phyloP scores from a whole-genome alignment of 78 protist species.

The Dictyostelium brefeldianum region DNA sequence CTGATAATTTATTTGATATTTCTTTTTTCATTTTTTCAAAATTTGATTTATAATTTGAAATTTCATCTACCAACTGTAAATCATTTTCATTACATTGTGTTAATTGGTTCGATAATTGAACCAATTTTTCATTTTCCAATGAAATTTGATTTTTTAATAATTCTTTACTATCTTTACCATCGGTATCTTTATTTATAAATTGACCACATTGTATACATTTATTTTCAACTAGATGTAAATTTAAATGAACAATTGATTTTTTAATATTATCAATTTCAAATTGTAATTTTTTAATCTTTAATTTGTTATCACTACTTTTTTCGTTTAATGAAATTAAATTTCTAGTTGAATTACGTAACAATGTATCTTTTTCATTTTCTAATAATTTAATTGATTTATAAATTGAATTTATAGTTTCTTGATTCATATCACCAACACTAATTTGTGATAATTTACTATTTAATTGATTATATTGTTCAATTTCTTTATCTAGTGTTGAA shows the following conservation, averaged over 20 bases:
- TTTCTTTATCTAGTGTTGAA: background rate
- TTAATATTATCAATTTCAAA: background rate
- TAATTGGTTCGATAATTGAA: too few relatives aligned
- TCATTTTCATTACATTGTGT: too few relatives aligned
- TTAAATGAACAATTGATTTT: background rate
- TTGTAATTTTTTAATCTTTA: background rate
- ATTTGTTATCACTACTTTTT: background rate
- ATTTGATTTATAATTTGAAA: too few relatives aligned
- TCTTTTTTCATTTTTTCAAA: too few relatives aligned
- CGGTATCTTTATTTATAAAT: background rate
- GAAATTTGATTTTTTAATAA: too few relatives aligned
- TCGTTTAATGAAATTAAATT: background rate
- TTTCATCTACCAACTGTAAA: too few relatives aligned
- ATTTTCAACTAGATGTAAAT: background rate
- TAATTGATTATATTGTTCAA: too few relatives aligned
- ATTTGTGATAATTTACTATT: background rate
- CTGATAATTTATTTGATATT: background rate
- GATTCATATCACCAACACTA: background rate
- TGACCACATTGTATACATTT: constrained; percentile 45
- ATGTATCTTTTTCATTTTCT: background rate
- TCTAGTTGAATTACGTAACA: background rate
- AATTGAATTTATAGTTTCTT: background rate
- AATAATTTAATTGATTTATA: background rate
- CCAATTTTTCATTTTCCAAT: too few relatives aligned
- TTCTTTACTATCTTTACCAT: background rate